Percentiles rank a stretch among this genome's conserved stretches.
phyloP scores from a whole-genome alignment of 306 rosid genomes.

The Vigna unguiculata region DNA sequence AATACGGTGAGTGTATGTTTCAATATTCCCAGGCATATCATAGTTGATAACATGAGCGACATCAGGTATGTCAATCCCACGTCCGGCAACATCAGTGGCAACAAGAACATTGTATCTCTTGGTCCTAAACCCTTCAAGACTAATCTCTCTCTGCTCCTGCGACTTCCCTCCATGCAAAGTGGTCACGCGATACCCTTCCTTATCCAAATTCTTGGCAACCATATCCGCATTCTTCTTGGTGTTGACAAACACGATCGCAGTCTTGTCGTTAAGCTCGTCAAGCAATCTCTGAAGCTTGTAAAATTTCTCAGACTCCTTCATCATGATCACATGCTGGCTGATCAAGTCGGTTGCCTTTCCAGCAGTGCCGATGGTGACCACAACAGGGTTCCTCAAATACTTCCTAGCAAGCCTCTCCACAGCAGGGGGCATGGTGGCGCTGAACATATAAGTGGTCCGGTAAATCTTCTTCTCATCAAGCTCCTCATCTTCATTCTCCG shows the following conservation, averaged over 20 bases:
- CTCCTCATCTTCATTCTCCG: constrained; percentile 91
- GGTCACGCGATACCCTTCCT: constrained; percentile 74
- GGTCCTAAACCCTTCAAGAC: constrained; percentile 90
- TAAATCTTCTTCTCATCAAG: constrained; percentile 88
- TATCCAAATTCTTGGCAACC: constrained; percentile 57
- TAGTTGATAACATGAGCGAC: constrained; percentile 90
- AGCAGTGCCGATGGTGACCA: constrained; percentile 90
- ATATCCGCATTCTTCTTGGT: constrained; percentile 55
- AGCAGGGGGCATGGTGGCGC: constrained; percentile 94
- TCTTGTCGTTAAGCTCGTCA: constrained; percentile 59
- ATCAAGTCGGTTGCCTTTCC: constrained; percentile 87
- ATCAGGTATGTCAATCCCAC: constrained; percentile 96
- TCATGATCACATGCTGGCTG: constrained; percentile 77
- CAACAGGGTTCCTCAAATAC: constrained; percentile 89
- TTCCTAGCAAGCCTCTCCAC: constrained; percentile 91
- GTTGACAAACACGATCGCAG: constrained; percentile 57
- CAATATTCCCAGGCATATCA: constrained; percentile 92
- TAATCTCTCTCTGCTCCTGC: constrained; percentile 91
- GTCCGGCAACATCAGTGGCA: constrained; percentile 95
- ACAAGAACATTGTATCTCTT: constrained; percentile 89
- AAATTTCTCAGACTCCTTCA: constrained; percentile 56
- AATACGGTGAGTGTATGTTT: constrained; percentile 89
- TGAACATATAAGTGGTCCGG: constrained; percentile 91
- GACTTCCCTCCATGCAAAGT: constrained; percentile 94
- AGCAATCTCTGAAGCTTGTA: constrained; percentile 54